Conservation (phyloP, 2,329 filamentous ascomycete species). For the Grosmannia serpens region DNA sequence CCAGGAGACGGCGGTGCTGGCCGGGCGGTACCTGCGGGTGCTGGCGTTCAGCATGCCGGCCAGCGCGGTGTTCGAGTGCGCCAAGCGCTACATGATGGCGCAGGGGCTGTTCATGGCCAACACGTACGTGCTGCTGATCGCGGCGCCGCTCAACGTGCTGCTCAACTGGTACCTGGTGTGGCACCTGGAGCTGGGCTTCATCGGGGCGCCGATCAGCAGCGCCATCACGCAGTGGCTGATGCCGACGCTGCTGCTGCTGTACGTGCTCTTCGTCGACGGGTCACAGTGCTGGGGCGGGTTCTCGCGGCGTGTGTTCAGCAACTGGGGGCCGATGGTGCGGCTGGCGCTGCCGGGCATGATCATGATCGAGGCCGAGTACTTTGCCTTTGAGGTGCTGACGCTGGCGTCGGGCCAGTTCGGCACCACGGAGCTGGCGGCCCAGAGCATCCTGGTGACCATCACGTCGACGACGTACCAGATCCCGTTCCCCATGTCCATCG, state of each 20-base stretch:
- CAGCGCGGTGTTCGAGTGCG: conserved; percentile 64
- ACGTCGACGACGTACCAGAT: conserved; percentile 78
- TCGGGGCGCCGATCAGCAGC: conserved; percentile 70
- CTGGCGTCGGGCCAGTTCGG: conserved; percentile 72
- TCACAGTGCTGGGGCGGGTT: conserved; percentile 74
- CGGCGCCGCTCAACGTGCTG: conserved; percentile 64
- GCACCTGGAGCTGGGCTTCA: conserved; percentile 55
- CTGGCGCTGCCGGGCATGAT: conserved; percentile 81
- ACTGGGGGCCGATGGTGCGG: conserved; percentile 76
- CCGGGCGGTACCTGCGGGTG: conserved; percentile 62
- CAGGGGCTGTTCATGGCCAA: conserved; percentile 74
- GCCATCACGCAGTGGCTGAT: conserved; percentile 65
- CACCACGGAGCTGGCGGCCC: conserved; percentile 70
- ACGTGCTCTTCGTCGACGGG: conserved; percentile 61
- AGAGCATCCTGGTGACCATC: conserved; percentile 72
- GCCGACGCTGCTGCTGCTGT: conserved; percentile 59
- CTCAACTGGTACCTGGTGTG: conserved; percentile 74
- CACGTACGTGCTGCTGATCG: conserved; percentile 64
- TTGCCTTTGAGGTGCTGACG: conserved; percentile 86
- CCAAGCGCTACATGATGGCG: conserved; percentile 71
- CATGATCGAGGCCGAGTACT: conserved; percentile 89
- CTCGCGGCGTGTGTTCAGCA: conserved; percentile 54
- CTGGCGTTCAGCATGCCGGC: conserved; percentile 61
- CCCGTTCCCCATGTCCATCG: conserved; percentile 83
- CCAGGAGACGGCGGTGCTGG: conserved; percentile 55